Base-by-base conservation (phyloP, 805 yeast genomes). In the Ogataea trehaloabstinens region DNA sequence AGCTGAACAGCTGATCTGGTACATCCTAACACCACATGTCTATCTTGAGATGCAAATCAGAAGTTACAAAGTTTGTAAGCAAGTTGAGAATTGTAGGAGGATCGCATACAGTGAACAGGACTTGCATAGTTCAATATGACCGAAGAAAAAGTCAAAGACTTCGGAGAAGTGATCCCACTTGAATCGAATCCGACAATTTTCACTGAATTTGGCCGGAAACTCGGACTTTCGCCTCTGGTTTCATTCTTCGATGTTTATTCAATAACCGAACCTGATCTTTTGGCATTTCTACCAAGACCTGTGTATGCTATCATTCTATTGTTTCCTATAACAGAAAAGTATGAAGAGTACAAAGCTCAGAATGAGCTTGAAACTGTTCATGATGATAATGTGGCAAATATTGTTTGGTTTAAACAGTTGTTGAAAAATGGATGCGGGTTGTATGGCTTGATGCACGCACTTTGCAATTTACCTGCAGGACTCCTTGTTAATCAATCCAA, bases 401-500 rank as follows among this genome's bases (percentile, higher is more conserved):
- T 80, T 12, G 48, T 72, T n/a, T 93, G 98, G 97, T 78, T 81
- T 51, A 79, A 78, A 49, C 99, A 91, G 55, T 80, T 89, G 1
- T 77, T 93, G 13, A 77, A 76, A 45, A 91, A 91, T 58, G 95
- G 95, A 0, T 91, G 99, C 66, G 99, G 99, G 4, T 73, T 95
- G 22, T 87, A 85, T 61, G 98, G 96, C 0, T 60, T 93, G 32
- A 64, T 91, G 17, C 97, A 91, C 52, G 46, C 66, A 1, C 52
- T 76, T 25, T 48, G 68, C 22, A 76, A 76, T 48, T 49, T 76
- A 33, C 74, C 80, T 1, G 41, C 52, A 4, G 76, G 72, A 18
- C 58, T 74, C 22, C 60, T 74, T 6, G 61, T 74, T 13, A 51
- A 63, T 6, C 66, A 70, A 36, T 58, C 66, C 3, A 46, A 50